Percentiles rank a stretch among this genome's conserved stretches.
phyloP scores from a whole-genome alignment of 768 basidiomycete genomes.

The Lyophyllum semitale region DNA sequence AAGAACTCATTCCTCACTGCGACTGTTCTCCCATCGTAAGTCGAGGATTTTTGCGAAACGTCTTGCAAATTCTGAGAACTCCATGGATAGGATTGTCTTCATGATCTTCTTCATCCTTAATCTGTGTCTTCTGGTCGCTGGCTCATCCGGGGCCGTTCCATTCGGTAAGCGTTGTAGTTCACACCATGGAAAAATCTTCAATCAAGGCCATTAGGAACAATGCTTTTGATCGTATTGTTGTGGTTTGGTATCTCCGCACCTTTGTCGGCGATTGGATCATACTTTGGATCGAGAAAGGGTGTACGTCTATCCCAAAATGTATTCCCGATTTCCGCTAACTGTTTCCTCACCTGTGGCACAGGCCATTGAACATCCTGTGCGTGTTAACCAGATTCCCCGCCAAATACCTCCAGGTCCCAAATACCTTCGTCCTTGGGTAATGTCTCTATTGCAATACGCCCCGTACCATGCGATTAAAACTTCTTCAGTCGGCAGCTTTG shows the following conservation, averaged over 20 bases:
- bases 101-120: constrained; percentile 87
- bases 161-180: constrained; percentile 59
- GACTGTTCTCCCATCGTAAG: constrained; percentile 84
- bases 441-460: constrained; percentile 19
- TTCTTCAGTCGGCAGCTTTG: constrained; percentile 60
- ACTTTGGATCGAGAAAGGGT: constrained; percentile 84
- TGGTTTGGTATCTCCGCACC: constrained; percentile 97
- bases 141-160: constrained; percentile 94
- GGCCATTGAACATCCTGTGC: constrained; percentile 78
- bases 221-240: constrained; percentile 78
- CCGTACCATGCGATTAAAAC: background rate
- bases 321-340: background rate
- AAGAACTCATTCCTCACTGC: constrained; percentile 89
- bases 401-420: constrained; percentile 89
- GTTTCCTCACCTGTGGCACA: constrained; percentile 28
- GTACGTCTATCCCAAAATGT: constrained; percentile 41
- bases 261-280: constrained; percentile 82
- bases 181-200: background rate
- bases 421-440: constrained; percentile 81
- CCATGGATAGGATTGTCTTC: constrained; percentile 70
- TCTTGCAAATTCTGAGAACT: background rate
- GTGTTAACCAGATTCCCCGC: constrained; percentile 92
- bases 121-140: constrained; percentile 80
- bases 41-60: constrained; percentile 6
- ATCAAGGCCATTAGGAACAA: constrained; percentile 55